phyloP scores from a whole-genome alignment of 139 green algal species.

The Chlamydomonas sp. region DNA sequence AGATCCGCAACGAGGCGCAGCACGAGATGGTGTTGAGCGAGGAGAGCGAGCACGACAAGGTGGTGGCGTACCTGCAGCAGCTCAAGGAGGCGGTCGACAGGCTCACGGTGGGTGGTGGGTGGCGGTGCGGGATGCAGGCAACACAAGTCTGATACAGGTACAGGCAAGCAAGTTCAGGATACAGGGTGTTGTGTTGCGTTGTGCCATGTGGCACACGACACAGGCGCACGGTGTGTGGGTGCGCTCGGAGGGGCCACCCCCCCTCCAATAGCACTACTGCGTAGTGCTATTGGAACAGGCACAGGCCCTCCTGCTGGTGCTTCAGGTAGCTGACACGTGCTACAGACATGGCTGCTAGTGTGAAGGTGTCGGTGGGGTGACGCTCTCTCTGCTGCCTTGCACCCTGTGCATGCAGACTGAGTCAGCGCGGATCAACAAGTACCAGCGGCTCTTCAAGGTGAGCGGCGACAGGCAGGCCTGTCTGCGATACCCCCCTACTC shows the following conservation, averaged over 20 bases:
- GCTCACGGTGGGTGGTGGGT: conserved; percentile 24
- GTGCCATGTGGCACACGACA: too few species aligned
- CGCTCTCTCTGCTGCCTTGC: not conserved
- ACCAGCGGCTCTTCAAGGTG: conserved; percentile 82
- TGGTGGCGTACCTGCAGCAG: conserved; percentile 60
- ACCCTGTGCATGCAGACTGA: conserved; percentile 31
- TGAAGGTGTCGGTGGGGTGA: not conserved
- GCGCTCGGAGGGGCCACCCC: too few species aligned
- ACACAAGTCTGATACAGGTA: too few species aligned
- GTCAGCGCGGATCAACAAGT: conserved; percentile 71
- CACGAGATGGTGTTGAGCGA: conserved; percentile 82
- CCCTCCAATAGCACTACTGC: too few species aligned
- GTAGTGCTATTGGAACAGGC: too few species aligned
- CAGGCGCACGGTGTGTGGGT: too few species aligned
- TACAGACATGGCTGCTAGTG: too few species aligned
- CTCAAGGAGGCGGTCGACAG: conserved; percentile 55
- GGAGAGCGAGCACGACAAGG: conserved; percentile 56
- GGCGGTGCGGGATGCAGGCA: too few species aligned
- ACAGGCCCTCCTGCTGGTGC: too few species aligned
- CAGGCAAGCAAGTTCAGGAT: too few species aligned
- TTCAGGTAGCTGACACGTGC: conserved; percentile 24
- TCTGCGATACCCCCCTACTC: not conserved
- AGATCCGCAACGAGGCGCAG: conserved; percentile 67
- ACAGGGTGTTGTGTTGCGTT: too few species aligned
- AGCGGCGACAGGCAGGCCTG: not conserved